phyloP scores from a whole-genome alignment of 805 yeast species.

The Saccharomycopsis malanga region DNA sequence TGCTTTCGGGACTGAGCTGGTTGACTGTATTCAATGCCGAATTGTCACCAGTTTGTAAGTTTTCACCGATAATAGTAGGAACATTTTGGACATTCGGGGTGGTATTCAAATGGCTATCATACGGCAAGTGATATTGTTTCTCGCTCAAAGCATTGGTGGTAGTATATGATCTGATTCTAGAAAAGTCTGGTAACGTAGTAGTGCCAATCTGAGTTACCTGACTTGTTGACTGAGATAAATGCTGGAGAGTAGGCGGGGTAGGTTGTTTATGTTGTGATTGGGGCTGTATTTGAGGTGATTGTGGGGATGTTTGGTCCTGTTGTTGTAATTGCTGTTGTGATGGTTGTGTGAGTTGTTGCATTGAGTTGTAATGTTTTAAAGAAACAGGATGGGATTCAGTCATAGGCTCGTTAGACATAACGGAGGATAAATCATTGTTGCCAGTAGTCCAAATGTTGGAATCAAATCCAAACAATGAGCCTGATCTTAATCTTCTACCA shows the following conservation, averaged over 20 bases:
- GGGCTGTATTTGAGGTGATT: not conserved
- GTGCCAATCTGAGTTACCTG: not conserved
- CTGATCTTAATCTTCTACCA: conserved; percentile 43
- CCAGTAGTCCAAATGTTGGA: conserved; percentile 51
- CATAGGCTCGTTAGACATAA: conserved; percentile 18
- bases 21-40: not conserved
- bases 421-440: conserved; percentile 22
- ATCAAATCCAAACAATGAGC: conserved; percentile 39
- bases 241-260: not conserved
- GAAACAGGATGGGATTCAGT: conserved; percentile 19
- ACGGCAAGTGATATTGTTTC: conserved; percentile 18
- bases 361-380: conserved; percentile 12
- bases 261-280: conserved; percentile 10
- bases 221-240: not conserved
- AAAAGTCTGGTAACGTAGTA: conserved; percentile 10
- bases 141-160: conserved; percentile 30
- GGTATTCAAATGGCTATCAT: not conserved
- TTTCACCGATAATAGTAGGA: not conserved
- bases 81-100: not conserved
- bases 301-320: conserved; percentile 15
- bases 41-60: too few species aligned
- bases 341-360: conserved; percentile 2
- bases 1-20: not conserved
- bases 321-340: conserved; percentile 10
- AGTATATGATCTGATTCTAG: conserved; percentile 46